A percentile compares a stretch with the other conserved stretches of the same genome.
Conservation (phyloP, 1,139 yeast species). For the Meyerozyma guilliermondii region DNA sequence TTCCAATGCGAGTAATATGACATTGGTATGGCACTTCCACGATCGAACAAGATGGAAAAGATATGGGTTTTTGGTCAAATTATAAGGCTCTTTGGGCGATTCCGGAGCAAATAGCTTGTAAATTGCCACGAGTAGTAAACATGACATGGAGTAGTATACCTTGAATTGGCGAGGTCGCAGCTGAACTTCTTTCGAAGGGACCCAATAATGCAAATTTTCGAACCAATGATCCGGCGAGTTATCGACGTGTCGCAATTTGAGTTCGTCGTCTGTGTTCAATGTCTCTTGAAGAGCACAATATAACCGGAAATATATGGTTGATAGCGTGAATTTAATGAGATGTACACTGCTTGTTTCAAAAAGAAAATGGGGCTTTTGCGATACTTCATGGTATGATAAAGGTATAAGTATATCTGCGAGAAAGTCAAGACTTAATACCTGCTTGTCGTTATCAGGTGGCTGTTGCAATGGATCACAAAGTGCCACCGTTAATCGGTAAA, state of each 20-base stretch:
- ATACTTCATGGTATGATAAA: conserved; percentile 19
- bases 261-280: conserved; percentile 45
- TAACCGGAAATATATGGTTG: conserved; percentile 39
- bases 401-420: conserved; percentile 51
- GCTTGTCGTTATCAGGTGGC: conserved; percentile 55
- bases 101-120: conserved; percentile 43
- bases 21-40: conserved; percentile 62
- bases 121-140: conserved; percentile 47
- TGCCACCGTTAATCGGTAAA: conserved; percentile 10
- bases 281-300: conserved; percentile 29
- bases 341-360: background rate
- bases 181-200: conserved; percentile 43
- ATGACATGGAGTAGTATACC: conserved; percentile 40
- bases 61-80: conserved; percentile 55
- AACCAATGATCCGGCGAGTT: conserved; percentile 42
- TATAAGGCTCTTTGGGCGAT: conserved; percentile 21
- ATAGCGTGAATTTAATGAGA: conserved; percentile 33
- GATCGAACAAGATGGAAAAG: conserved; percentile 47
- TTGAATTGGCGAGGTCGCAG: background rate
- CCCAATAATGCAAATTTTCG: conserved; percentile 44
- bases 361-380: conserved; percentile 6
- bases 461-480: conserved; percentile 65
- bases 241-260: conserved; percentile 36
- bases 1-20: conserved; percentile 53
- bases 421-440: conserved; percentile 49